Base-by-base conservation (phyloP, 2,329 filamentous ascomycete species). In the Escovopsis sp. region DNA sequence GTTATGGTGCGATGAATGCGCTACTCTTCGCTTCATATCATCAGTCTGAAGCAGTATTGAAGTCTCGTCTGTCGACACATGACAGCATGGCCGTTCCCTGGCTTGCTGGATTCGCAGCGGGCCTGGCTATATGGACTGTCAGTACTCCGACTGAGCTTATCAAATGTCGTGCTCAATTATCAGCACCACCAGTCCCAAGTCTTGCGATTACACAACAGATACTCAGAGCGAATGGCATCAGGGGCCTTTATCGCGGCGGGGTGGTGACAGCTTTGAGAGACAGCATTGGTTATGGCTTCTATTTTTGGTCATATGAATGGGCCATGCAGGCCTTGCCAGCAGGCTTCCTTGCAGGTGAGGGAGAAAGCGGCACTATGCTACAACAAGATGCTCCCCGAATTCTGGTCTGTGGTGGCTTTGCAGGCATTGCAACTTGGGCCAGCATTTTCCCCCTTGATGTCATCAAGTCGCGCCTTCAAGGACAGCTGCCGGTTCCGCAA, bases 231-330 rank as follows among this genome's bases (percentile, higher is more conserved):
- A 59, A 68, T 42, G 76, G 81, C 4, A 68, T 85, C 4, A 68
- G 70, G 34, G 88, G 87, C 0, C 61, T 95, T 19, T 95, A 94
- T 57, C 73, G 79, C 47, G 89, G 87, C 18, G 89, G 89, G 18
- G 68, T 66, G 1, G 77, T 95, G 12, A 96, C 89, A 1, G 85
- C 82, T 42, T 57, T 89, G 35, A 72, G 89, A 40, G 89, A 96
- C 61, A 81, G 82, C 45, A 74, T 95, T 43, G 89, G 89, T n/a
- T 96, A 95, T 62, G 89, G 88, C 0, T 95, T 95, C 60, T 96
- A 95, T 57, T 96, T 96, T 60, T 94, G 84, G 83, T 82, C 82
- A 1, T 96, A 95, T 56, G 84, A 93, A 60, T 65, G 88, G 45
- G 76, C 71, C 49, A 85, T 81, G 48, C 70, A 75, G 33, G 65